phyloP scores from a whole-genome alignment of 2,329 filamentous ascomycete species.

The Ophiostoma perfectum region DNA sequence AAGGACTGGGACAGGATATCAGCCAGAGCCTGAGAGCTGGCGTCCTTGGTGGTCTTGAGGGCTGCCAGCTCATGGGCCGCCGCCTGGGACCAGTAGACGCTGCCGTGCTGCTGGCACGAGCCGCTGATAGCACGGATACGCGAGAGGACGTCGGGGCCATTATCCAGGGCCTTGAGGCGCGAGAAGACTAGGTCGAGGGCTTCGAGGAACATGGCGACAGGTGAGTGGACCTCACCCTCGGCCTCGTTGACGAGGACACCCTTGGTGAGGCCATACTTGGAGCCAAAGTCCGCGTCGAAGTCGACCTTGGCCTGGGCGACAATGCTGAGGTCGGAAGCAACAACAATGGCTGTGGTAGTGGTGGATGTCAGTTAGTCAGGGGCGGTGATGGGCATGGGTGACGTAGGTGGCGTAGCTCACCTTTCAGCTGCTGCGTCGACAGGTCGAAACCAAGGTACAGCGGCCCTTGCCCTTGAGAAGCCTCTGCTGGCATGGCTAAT shows the following conservation, averaged over 20 bases:
- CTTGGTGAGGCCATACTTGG: constrained; percentile 74
- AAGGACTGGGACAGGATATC: constrained; percentile 70
- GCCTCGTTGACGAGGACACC: constrained; percentile 77
- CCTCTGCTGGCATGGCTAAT: constrained; percentile 23
- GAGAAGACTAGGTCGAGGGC: constrained; percentile 79
- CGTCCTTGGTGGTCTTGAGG: constrained; percentile 51
- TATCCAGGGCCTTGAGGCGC: constrained; percentile 62
- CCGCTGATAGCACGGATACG: constrained; percentile 78
- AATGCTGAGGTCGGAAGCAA: constrained; percentile 75
- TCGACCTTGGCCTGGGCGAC: constrained; percentile 85
- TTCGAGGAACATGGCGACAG: constrained; percentile 91
- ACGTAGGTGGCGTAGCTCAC: constrained; percentile 37
- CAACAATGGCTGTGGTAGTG: constrained; percentile 61
- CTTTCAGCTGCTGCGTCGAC: constrained; percentile 95
- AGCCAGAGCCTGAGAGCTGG: constrained; percentile 56
- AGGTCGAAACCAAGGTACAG: constrained; percentile 92
- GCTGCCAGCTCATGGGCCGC: constrained; percentile 59
- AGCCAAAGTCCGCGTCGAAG: constrained; percentile 76
- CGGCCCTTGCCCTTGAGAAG: constrained; percentile 39
- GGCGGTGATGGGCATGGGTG: neutral
- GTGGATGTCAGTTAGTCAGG: neutral
- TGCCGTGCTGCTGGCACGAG: constrained; percentile 95
- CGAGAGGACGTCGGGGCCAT: constrained; percentile 54
- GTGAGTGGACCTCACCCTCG: constrained; percentile 86
- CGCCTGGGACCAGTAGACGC: constrained; percentile 79